A percentile compares a stretch with the other conserved stretches of the same genome.
These are phyloP conservation scores for Nelumbo lutea DNA, from an alignment of 164 flowering plant species.

Conservation along the genomic window DNA sequence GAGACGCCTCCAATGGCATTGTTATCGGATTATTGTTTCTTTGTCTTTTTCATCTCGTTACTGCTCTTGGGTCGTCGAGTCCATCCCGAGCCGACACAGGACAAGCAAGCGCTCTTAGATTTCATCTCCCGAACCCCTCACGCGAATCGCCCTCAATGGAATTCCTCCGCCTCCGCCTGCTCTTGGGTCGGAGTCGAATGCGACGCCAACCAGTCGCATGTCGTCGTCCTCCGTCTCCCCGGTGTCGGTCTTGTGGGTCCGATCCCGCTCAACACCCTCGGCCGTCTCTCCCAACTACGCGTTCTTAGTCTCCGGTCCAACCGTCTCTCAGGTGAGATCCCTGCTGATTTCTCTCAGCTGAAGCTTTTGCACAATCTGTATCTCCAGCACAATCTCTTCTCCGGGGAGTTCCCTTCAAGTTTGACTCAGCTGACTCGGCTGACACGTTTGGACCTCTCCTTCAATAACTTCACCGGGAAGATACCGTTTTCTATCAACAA, in stretches of 20 bases:
- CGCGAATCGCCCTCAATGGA: constrained; percentile 61
- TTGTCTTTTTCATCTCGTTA: constrained; percentile 7
- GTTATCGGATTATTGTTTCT: constrained; percentile 1
- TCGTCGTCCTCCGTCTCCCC: constrained; percentile 63
- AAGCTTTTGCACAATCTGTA: constrained; percentile 50
- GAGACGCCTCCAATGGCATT: constrained; percentile 27
- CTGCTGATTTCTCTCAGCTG: constrained; percentile 63
- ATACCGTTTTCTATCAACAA: constrained; percentile 66
- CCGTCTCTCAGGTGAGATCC: constrained; percentile 60
- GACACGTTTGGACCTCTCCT: constrained; percentile 60
- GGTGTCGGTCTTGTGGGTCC: constrained; percentile 71
- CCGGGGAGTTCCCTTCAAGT: constrained; percentile 60
- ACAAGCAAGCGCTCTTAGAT: constrained; percentile 66
- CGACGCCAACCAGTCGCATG: constrained; percentile 34
- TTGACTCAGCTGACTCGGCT: constrained; percentile 41
- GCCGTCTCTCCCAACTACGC: constrained; percentile 50
- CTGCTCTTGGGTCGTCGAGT: constrained; percentile 17
- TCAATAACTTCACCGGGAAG: constrained; percentile 56
- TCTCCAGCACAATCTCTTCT: constrained; percentile 56
- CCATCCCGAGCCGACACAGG: constrained; percentile 54
- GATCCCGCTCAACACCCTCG: constrained; percentile 60
- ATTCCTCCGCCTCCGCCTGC: constrained; percentile 55
- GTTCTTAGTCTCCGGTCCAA: constrained; percentile 81
- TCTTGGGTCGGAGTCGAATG: constrained; percentile 79
- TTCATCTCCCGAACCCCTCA: constrained; percentile 54